Conservation (phyloP, 1,284 basidiomycete species). For the Naganishia sp. region DNA sequence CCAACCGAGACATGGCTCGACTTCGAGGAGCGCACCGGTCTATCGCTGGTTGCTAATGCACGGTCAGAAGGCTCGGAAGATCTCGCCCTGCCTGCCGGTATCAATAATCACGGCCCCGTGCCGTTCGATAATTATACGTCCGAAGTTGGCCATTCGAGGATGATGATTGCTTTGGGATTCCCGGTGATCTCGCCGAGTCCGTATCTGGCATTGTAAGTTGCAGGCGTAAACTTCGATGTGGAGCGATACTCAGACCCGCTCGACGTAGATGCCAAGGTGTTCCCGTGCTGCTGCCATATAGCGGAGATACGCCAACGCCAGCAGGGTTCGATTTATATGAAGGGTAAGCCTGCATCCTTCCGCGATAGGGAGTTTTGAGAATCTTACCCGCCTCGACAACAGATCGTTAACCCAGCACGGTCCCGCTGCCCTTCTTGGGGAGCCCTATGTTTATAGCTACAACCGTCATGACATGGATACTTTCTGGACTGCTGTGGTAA, state of each 20-base stretch:
- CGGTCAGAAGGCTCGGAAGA: not conserved
- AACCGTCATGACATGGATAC: not conserved
- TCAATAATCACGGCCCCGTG: not conserved
- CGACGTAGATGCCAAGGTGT: slow-evolving; percentile 14
- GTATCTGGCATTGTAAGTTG: slow-evolving; percentile 17
- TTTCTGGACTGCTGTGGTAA: not conserved
- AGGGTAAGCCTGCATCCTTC: not conserved
- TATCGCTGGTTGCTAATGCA: slow-evolving; percentile 16
- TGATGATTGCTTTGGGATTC: slow-evolving; percentile 7
- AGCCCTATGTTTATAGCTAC: slow-evolving; percentile 21
- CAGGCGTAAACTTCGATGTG: not conserved
- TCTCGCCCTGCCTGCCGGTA: not conserved
- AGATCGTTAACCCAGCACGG: slow-evolving; percentile 12
- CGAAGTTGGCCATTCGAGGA: slow-evolving; percentile 3
- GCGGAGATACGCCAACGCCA: slow-evolving; percentile 2
- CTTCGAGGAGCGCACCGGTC: slow-evolving; percentile 1
- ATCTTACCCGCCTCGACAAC: too few species aligned
- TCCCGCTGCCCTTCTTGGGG: not conserved
- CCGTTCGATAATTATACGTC: not conserved
- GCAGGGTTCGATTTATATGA: slow-evolving; percentile 5
- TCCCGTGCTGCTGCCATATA: slow-evolving; percentile 10
- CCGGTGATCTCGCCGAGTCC: slow-evolving; percentile 12
- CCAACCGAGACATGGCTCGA: not conserved
- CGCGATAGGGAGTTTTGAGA: not conserved
- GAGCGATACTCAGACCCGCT: not conserved